Evolutionary conservation across 257 asterid species (phyloP).

Genomic region (Gentiana dahurica): DNA sequence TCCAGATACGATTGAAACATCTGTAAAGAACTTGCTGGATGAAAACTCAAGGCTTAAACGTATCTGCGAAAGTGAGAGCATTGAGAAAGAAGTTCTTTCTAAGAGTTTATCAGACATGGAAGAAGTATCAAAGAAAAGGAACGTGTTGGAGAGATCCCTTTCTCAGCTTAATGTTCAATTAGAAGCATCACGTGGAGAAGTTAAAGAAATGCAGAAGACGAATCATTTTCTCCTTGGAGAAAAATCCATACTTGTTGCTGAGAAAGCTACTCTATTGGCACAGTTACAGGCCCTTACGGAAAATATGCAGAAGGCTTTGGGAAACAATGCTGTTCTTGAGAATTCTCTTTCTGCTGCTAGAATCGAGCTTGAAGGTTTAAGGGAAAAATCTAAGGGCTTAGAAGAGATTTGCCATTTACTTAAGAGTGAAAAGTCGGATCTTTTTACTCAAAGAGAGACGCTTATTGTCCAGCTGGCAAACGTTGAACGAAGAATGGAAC

Average conservation of each 20-base stretch:
- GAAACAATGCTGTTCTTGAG: slow-evolving; percentile 43
- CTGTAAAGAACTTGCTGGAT: slow-evolving; percentile 42
- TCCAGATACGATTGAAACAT: slow-evolving; percentile 38
- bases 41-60: slow-evolving; percentile 10
- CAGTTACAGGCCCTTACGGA: no score
- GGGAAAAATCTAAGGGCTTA: slow-evolving; percentile 79
- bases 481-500: no score
- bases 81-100: slow-evolving; percentile 41
- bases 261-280: slow-evolving; percentile 64
- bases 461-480: no score
- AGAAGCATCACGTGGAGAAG: slow-evolving; percentile 38
- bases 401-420: slow-evolving; percentile 30
- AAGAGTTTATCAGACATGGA: slow-evolving; percentile 56
- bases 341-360: slow-evolving; percentile 55
- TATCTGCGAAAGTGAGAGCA: slow-evolving; percentile 24
- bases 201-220: slow-evolving; percentile 44
- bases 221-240: slow-evolving; percentile 22
- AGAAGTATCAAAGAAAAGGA: slow-evolving; percentile 38
- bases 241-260: slow-evolving; percentile 36
- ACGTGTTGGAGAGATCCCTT: slow-evolving; percentile 39
- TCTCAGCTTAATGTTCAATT: slow-evolving; percentile 46
- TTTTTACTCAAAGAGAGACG: no score
- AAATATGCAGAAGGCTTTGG: no score
- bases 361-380: slow-evolving; percentile 78
- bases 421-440: no score